Evolutionary conservation across 1,284 basidiomycete species (phyloP).

Genomic region (Fomitopsis betulina): DNA sequence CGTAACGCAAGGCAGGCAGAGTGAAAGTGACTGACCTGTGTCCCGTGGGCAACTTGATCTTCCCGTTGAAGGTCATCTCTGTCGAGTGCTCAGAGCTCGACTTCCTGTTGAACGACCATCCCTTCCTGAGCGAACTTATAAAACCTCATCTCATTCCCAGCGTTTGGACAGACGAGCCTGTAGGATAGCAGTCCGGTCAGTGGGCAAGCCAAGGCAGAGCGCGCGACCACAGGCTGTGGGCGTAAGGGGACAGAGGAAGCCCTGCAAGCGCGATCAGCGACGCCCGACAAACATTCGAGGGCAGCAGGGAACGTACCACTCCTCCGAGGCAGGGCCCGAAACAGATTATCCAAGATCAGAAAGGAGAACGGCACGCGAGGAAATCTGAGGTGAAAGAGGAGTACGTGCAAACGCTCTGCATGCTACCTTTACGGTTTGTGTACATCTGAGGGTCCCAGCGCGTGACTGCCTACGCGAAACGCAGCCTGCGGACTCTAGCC

Average conservation of each 20-base stretch:
- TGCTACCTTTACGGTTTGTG: conserved; percentile 1
- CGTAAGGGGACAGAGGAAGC: neutral
- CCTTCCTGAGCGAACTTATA: neutral
- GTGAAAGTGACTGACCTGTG: neutral
- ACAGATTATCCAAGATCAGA: conserved; percentile 4
- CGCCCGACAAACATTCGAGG: neutral
- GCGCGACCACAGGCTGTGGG: neutral
- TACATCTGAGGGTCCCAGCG: conserved; percentile 4
- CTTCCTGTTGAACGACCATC: neutral
- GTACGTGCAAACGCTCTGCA: neutral
- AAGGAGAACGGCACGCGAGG: neutral
- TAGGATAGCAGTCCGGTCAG: neutral
- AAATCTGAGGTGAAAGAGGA: neutral
- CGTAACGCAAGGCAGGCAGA: neutral
- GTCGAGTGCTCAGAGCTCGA: neutral
- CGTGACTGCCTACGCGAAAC: neutral
- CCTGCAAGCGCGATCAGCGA: neutral
- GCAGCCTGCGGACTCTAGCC: neutral
- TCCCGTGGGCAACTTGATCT: neutral
- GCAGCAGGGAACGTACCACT: neutral
- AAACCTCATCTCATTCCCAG: neutral
- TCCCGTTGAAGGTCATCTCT: neutral
- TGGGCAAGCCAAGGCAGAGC: neutral
- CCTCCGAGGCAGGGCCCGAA: neutral
- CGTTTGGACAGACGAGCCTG: neutral